Evolutionary conservation across 352 stramenopile species (phyloP).

Genomic region (Phytophthora uliginosa): DNA sequence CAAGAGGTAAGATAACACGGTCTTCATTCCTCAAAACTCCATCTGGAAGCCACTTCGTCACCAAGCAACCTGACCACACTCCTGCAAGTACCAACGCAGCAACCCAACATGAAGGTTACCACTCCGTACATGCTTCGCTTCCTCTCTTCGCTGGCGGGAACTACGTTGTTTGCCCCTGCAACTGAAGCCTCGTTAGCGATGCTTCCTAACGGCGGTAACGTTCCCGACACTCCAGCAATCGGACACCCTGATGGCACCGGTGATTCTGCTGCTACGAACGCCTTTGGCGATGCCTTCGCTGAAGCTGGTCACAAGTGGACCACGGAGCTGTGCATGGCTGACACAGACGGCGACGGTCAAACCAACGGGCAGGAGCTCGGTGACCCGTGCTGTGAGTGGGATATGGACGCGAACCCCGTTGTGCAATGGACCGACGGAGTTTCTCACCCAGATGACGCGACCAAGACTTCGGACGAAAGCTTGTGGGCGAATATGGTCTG

Average conservation of each 20-base stretch:
- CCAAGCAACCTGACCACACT: not conserved
- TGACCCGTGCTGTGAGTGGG: conserved; percentile 24
- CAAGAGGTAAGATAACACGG: not conserved
- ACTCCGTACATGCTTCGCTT: conserved; percentile 7
- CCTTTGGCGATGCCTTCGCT: conserved; percentile 20
- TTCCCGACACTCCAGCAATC: conserved; percentile 22
- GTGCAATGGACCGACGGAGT: conserved; percentile 24
- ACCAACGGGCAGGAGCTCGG: conserved; percentile 25
- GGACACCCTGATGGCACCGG: conserved; percentile 21
- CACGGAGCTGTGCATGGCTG: conserved; percentile 12
- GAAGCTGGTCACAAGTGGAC: conserved; percentile 25
- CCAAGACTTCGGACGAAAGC: conserved; percentile 29
- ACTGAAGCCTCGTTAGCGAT: conserved; percentile 15
- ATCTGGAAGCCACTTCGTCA: not conserved
- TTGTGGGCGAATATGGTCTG: conserved; percentile 25
- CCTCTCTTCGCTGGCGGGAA: conserved; percentile 1
- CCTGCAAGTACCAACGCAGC: not conserved
- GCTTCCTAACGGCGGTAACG: conserved; percentile 20
- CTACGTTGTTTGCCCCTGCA: not conserved
- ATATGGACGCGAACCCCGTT: conserved; percentile 23
- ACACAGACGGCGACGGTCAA: conserved; percentile 25
- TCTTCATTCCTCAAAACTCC: conserved; percentile 17
- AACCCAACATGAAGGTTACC: conserved; percentile 6
- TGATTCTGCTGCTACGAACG: conserved; percentile 11
- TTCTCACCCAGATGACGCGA: conserved; percentile 26